phyloP scores from a whole-genome alignment of 2,329 filamentous ascomycete species.

The Diaporthe sp. region DNA sequence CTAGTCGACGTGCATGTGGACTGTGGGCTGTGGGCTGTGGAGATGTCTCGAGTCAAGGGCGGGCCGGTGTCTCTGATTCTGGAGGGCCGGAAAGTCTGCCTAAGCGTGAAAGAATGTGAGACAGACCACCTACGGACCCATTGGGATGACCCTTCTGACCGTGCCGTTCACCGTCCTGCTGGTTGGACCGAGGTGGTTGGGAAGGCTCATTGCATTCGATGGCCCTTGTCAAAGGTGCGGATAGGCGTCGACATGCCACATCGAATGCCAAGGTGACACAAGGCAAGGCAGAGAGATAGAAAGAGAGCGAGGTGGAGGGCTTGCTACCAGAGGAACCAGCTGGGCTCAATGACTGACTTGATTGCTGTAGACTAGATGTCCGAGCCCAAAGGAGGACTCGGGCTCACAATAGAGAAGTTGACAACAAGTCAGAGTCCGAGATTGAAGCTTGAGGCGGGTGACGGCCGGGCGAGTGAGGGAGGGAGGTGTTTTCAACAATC shows the following conservation, averaged over 20 bases:
- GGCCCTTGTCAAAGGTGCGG: neutral
- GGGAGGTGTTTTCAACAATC: constrained; percentile 5
- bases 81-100: constrained; percentile 30
- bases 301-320: neutral
- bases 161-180: neutral
- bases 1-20: constrained; percentile 31
- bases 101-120: neutral
- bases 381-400: neutral
- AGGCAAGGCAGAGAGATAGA: neutral
- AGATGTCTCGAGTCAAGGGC: constrained; percentile 35
- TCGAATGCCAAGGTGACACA: neutral
- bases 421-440: constrained; percentile 1
- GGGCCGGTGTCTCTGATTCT: constrained; percentile 33
- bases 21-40: constrained; percentile 26
- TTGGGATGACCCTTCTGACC: constrained; percentile 22
- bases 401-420: neutral
- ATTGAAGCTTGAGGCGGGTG: neutral
- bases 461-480: neutral
- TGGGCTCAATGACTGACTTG: neutral
- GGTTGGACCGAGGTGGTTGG: neutral
- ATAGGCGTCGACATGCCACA: constrained; percentile 2
- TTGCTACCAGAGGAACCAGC: neutral
- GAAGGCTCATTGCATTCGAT: neutral
- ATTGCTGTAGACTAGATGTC: neutral
- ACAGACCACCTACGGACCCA: neutral